A percentile compares a stretch with the other conserved stretches of the same genome.
phyloP scores from a whole-genome alignment of 2,329 filamentous ascomycete species.

The Talaromyces sp. region DNA sequence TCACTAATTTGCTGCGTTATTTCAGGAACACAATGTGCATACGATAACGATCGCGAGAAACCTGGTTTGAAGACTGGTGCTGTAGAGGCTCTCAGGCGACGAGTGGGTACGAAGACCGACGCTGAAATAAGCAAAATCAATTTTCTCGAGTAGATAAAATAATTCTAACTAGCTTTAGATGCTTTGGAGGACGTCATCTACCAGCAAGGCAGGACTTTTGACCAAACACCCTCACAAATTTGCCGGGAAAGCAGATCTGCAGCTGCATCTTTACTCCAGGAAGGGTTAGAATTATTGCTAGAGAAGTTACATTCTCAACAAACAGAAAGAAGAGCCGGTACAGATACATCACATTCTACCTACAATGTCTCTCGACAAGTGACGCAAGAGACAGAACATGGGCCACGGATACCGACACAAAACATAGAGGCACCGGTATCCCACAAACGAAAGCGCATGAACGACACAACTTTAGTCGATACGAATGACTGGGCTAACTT shows the following conservation, averaged over 20 bases:
- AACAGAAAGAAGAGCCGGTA: neutral
- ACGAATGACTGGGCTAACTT: neutral
- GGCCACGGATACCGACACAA: neutral
- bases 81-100: constrained; percentile 12
- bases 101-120: constrained; percentile 1
- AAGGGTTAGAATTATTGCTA: neutral
- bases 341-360: neutral
- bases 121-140: neutral
- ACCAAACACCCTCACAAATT: neutral
- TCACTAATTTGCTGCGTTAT: neutral
- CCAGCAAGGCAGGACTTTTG: neutral
- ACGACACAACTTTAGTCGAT: neutral
- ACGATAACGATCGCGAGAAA: constrained; percentile 12
- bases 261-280: neutral
- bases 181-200: neutral
- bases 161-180: neutral
- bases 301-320: neutral
- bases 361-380: neutral
- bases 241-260: neutral
- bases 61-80: constrained; percentile 17
- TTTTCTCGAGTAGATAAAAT: neutral
- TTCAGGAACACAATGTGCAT: neutral
- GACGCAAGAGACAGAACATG: neutral
- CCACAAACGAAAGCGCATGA: neutral
- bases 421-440: neutral